Conservation (phyloP, 1,139 yeast species). For the Candida mesenterica region DNA sequence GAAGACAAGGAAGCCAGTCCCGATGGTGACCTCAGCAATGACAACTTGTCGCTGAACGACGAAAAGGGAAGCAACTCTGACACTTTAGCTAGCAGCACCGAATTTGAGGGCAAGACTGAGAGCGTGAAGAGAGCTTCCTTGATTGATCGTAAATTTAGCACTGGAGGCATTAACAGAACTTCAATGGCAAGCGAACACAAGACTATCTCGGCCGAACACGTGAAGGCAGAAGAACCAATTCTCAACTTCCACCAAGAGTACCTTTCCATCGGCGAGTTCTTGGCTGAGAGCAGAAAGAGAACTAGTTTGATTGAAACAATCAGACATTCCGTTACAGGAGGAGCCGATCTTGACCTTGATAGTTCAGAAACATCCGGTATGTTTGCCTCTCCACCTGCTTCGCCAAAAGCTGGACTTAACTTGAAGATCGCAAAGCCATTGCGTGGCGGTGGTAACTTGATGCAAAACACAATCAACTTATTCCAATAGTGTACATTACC, state of each 20-base stretch:
- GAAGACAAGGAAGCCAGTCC: constrained; percentile 3
- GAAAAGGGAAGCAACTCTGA: constrained; percentile 12
- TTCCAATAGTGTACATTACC: constrained; percentile 9
- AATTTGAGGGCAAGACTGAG: constrained; percentile 6
- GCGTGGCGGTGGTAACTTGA: constrained; percentile 48
- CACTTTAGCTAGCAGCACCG: constrained; percentile 10
- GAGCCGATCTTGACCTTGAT: constrained; percentile 10
- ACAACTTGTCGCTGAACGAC: constrained; percentile 6
- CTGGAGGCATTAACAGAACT: constrained; percentile 3
- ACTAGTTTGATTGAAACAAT: constrained; percentile 13
- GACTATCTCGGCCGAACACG: constrained; percentile 7
- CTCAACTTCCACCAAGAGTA: constrained; percentile 19
- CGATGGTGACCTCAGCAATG: constrained; percentile 4
- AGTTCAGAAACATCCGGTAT: constrained; percentile 21
- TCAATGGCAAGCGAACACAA: constrained; percentile 9
- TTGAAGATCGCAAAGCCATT: constrained; percentile 65
- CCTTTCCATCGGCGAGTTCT: constrained; percentile 15
- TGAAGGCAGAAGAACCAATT: constrained; percentile 11
- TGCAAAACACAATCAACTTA: constrained; percentile 15
- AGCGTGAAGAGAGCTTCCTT: constrained; percentile 10
- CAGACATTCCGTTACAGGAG: constrained; percentile 12
- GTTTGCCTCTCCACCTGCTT: constrained; percentile 21
- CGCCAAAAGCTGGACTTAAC: constrained; percentile 47
- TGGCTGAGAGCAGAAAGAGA: constrained; percentile 16
- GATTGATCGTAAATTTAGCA: constrained; percentile 7